Base-by-base conservation (phyloP, 1,139 yeast species). In the Blastobotrys raffinosifermentans region DNA sequence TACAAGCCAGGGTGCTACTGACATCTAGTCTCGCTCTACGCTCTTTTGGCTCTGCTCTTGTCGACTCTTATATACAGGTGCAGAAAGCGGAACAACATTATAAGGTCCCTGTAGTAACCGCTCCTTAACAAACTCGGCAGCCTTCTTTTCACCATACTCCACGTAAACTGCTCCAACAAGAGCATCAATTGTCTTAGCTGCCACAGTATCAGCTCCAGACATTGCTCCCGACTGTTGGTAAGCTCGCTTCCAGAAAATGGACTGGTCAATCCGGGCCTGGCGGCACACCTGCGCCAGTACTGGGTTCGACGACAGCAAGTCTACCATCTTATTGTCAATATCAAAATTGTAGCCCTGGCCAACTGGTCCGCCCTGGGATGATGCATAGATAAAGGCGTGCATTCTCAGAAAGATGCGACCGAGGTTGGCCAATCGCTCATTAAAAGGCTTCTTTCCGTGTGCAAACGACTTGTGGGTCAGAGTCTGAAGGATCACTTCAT, bases 381-480 rank as follows among this genome's bases (percentile, higher is more conserved):
- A 61, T 3, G 79, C 80, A 47, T 65, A 64, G 47, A 77, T 72
- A 31, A 78, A 70, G 26, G 80, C 67, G 49, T 67, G 72, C 43
- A 80, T 66, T 52, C 80, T 77, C 48, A 85, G 64, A 50, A 82
- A 67, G 57, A 82, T 84, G 27, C 75, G 64, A n/a, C 97, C 97
- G 62, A 85, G 66, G 35, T 80, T 73, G 18, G 85, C 71, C 52
- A 89, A 68, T 59, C 82, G 83, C 57, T 86, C 95, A 61, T 89
- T 89, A 61, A 81, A 85, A 14, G 96, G 96, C 53, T 80, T 78
- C 45, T 75, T 69, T 11, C 95, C 96, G 62, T 85, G 93, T 6
- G 94, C 94, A 69, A 87, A 89, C 29, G 95, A 84, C 64, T 89
- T 89, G 64, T 89, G 96, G 9, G 96, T 87, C 53, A 87, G 66